phyloP scores from a whole-genome alignment of 768 basidiomycete genomes.

The Leccinum boreale region DNA sequence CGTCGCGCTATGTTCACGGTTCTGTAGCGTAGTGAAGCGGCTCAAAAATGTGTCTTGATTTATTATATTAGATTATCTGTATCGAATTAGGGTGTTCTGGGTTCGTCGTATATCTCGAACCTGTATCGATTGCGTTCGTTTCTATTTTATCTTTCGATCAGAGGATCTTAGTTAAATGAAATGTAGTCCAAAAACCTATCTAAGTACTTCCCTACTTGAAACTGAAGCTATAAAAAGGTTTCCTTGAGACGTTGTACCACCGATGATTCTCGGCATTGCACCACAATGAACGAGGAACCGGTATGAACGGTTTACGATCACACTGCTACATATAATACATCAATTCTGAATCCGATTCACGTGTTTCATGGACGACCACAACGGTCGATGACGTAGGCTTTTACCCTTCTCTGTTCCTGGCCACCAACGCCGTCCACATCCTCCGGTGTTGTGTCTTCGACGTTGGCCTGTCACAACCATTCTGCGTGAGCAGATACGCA shows the following conservation, averaged over 20 bases:
- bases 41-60: not conserved
- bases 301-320: not conserved
- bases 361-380: slow-evolving; percentile 49
- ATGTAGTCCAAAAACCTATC: not conserved
- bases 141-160: slow-evolving; percentile 9
- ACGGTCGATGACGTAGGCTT: slow-evolving; percentile 67
- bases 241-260: not conserved
- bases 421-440: slow-evolving; percentile 89
- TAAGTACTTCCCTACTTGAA: not conserved
- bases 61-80: slow-evolving; percentile 4
- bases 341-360: not conserved
- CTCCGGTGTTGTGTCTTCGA: slow-evolving; percentile 85
- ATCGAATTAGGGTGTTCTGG: slow-evolving; percentile 5
- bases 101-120: not conserved
- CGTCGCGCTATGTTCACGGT: not conserved
- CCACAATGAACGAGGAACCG: not conserved
- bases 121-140: slow-evolving; percentile 6
- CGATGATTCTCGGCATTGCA: not conserved
- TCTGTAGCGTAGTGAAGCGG: not conserved
- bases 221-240: not conserved
- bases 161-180: slow-evolving; percentile 1
- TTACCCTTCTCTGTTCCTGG: slow-evolving; percentile 75
- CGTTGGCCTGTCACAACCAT: slow-evolving; percentile 55
- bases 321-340: not conserved
- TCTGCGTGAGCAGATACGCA: slow-evolving; percentile 1